These are phyloP conservation scores for Salix viminalis DNA, from an alignment of 345 rosid species.

Conservation along the genomic window DNA sequence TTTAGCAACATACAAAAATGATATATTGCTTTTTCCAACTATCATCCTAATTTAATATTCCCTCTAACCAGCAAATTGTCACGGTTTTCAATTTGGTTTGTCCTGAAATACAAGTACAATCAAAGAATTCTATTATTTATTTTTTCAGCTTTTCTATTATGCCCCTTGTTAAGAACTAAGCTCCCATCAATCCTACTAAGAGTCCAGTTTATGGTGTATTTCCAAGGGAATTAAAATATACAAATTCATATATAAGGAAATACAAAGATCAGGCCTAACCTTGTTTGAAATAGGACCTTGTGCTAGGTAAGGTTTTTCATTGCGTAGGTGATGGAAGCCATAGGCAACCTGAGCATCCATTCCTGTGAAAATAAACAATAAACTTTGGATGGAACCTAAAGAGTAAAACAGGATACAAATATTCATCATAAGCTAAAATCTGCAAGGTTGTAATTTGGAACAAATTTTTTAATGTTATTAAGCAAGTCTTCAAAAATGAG, in stretches of 20 bases:
- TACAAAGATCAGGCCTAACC: constrained; percentile 35
- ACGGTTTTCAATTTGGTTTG: neutral
- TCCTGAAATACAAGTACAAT: neutral
- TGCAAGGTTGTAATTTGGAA: neutral
- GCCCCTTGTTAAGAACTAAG: no score
- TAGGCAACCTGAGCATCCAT: constrained; percentile 99
- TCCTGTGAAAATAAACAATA: constrained; percentile 41
- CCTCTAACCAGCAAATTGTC: neutral
- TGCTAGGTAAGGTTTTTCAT: constrained; percentile 91
- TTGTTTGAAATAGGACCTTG: constrained; percentile 91
- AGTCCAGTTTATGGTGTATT: neutral
- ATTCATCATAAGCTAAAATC: neutral
- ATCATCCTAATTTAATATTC: neutral
- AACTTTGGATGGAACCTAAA: constrained; percentile 4
- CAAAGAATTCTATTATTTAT: neutral
- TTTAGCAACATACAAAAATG: neutral
- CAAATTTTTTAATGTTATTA: neutral
- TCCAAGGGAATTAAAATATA: neutral
- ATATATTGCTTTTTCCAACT: neutral
- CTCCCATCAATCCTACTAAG: no score
- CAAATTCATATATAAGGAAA: neutral
- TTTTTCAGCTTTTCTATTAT: no score
- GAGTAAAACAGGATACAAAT: neutral
- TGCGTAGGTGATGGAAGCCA: constrained; percentile 92
- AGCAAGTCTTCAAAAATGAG: neutral